phyloP scores from a whole-genome alignment of 208 protist genomes.

The Acanthamoeba royreba region DNA sequence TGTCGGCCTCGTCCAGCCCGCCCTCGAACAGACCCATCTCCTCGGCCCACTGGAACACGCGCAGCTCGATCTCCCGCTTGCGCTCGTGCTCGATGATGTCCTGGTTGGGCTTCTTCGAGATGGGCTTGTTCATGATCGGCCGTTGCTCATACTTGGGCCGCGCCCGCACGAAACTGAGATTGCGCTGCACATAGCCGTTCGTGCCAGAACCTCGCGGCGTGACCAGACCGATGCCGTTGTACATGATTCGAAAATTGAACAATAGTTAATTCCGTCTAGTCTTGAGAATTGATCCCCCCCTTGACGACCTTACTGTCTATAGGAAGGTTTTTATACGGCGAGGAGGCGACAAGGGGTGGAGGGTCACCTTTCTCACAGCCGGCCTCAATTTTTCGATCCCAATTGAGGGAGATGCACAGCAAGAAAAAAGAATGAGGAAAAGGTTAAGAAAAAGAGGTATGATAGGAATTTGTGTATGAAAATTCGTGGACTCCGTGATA shows the following conservation, averaged over 20 bases:
- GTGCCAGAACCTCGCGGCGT: conserved; percentile 81
- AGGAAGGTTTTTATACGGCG: too few species aligned
- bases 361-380: too few species aligned
- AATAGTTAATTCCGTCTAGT: too few species aligned
- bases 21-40: conserved; percentile 34
- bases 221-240: conserved; percentile 82
- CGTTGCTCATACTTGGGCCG: not conserved
- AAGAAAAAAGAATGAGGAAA: too few species aligned
- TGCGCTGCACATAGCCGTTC: conserved; percentile 81
- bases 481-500: not conserved
- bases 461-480: not conserved
- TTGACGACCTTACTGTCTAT: too few species aligned
- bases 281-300: too few species aligned
- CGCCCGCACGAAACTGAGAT: conserved; percentile 58
- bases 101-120: conserved; percentile 50
- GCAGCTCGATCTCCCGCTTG: conserved; percentile 70
- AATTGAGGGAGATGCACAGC: too few species aligned
- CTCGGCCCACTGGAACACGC: conserved; percentile 55
- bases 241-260: too few species aligned
- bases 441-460: not conserved
- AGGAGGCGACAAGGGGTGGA: too few species aligned
- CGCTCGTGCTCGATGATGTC: conserved; percentile 75
- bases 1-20: conserved; percentile 30
- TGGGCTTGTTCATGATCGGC: not conserved
- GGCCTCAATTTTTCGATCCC: too few species aligned